These are phyloP conservation scores for Solanum lycopersicoides DNA, from an alignment of 257 asterid species.

Conservation along the genomic window DNA sequence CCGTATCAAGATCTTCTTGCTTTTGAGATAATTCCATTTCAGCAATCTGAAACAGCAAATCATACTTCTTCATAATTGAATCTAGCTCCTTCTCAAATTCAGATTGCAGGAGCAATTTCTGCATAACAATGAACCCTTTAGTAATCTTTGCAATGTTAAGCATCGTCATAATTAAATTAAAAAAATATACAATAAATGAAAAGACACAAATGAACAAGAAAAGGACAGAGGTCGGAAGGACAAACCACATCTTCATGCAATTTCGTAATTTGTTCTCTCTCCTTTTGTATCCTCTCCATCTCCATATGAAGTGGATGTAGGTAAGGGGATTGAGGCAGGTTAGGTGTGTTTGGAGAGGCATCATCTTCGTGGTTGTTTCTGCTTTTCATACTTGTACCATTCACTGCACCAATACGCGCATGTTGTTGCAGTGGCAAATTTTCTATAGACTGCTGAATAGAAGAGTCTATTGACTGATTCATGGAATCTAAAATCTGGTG, in stretches of 20 bases:
- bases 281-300: constrained; percentile 29
- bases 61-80: constrained; percentile 19
- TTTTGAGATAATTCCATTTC: constrained; percentile 5
- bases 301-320: constrained; percentile 19
- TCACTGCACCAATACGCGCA: background rate
- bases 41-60: constrained; percentile 12
- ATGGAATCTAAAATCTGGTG: background rate
- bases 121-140: background rate
- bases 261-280: constrained; percentile 17
- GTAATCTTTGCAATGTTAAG: background rate
- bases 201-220: background rate
- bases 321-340: constrained; percentile 13
- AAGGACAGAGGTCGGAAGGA: background rate
- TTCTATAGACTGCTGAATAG: background rate
- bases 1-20: constrained; percentile 1
- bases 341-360: constrained; percentile 6
- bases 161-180: background rate
- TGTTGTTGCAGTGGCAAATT: background rate
- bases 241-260: constrained; percentile 43
- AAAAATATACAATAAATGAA: background rate
- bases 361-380: background rate
- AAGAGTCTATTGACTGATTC: background rate
- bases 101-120: constrained; percentile 28
- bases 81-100: constrained; percentile 29
- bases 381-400: background rate